Evolutionary conservation across 164 flowering plant species (phyloP).

Genomic region (Warburgia ugandensis): DNA sequence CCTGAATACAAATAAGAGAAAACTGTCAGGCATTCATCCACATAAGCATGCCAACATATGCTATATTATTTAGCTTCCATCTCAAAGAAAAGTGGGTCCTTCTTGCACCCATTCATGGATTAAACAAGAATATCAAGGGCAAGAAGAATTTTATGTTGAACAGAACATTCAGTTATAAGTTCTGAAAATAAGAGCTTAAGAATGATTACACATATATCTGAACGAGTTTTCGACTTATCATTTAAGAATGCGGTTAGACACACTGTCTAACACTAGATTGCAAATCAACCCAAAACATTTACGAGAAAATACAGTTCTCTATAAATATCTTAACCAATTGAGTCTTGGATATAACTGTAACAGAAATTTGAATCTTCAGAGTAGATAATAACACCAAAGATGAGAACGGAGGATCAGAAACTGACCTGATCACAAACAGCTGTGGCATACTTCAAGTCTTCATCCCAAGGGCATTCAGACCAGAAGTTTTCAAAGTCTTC

Average conservation of each 20-base stretch:
- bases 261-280: no score
- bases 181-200: no score
- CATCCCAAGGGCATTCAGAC: constrained; percentile 98
- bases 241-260: no score
- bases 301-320: no score
- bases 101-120: no score
- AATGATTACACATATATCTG: no score
- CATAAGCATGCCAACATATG: not conserved
- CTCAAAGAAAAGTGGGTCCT: not conserved
- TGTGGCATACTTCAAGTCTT: constrained; percentile 80
- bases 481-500: constrained; percentile 93
- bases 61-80: not conserved
- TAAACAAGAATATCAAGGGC: no score
- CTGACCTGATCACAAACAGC: constrained; percentile 83
- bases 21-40: not conserved
- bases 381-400: not conserved
- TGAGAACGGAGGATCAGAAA: not conserved
- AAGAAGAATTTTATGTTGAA: no score
- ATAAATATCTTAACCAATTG: not conserved
- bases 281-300: no score
- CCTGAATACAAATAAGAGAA: constrained; percentile 31
- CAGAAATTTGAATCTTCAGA: not conserved
- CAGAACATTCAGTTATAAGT: no score
- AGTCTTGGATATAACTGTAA: not conserved
- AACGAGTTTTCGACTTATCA: no score